Base-by-base conservation (phyloP, 148 eudicot genomes). In the Rhododendron ferrugineum region DNA sequence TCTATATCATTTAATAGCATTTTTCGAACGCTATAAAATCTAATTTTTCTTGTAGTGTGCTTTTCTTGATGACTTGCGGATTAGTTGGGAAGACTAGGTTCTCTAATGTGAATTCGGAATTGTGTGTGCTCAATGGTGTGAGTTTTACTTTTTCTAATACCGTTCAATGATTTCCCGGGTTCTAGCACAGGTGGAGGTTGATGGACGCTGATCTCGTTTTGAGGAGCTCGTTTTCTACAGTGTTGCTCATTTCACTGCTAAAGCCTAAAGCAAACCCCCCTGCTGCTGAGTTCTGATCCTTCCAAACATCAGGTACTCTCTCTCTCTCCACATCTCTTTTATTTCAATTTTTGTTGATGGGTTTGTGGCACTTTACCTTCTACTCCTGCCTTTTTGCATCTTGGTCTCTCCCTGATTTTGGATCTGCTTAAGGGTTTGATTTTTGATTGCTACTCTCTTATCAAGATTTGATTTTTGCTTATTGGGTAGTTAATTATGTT, bases 381-480 rank as follows among this genome's bases (percentile, higher is more conserved):
- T 47, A 20, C 46, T 47, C 20, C 32, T 70, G 44, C 78, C 47
- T 64, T 83, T 60, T 49, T 34, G 79, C 47, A 49, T 70, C 85
- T 73, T 68, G 85, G 79, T 50, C 79, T 83, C 30, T 20, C 64
- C 34, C 62, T 72, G 79, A 20, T 83, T 82, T 32, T 72, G 79
- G 85, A 83, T 83, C 85, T 50, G 40, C 47, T 20, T 30, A 32
- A 83, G 85, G 77, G 78, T 83, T 44, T 82, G 37, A 8, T 50
- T 9, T 32, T 40, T 40, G 42, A 40, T 6, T 5, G 42, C 0
- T 16, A 82, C 47, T 68, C 40, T 46, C n/a, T 62, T 18, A 30
- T 72, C 47, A 72, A 83, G 62, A 83, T 73, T 30, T 83, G 85
- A 1, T 50, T 83, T 49, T 83, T 73, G 37, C 36, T 42, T 34